These are phyloP conservation scores for Millerozyma acaciae DNA, from an alignment of 805 yeast species.

Conservation along the genomic window DNA sequence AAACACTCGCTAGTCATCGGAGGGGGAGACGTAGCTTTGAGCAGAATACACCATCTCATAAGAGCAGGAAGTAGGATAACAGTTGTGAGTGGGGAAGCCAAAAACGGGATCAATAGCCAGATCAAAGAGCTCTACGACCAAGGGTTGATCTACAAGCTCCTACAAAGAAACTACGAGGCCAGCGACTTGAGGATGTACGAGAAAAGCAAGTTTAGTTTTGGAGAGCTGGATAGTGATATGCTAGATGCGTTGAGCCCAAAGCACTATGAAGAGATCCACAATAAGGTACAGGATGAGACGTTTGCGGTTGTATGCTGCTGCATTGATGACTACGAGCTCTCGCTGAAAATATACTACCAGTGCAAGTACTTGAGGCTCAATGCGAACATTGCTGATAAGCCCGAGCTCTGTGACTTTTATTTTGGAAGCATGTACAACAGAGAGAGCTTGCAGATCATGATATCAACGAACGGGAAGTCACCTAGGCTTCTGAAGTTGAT, in stretches of 20 bases:
- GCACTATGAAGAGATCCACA: conserved; percentile 26
- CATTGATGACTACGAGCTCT: conserved; percentile 63
- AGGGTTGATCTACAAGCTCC: conserved; percentile 43
- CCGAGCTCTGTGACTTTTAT: conserved; percentile 79
- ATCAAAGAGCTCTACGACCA: conserved; percentile 20
- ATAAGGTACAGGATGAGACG: conserved; percentile 30
- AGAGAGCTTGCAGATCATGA: conserved; percentile 75
- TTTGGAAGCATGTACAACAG: conserved; percentile 75
- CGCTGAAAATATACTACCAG: conserved; percentile 53
- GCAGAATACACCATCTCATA: conserved; percentile 62
- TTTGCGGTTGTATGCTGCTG: conserved; percentile 72
- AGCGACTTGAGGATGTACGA: conserved; percentile 52
- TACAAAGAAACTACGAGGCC: conserved; percentile 41
- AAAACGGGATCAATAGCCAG: conserved; percentile 24
- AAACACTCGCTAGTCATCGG: conserved; percentile 71
- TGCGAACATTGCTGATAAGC: conserved; percentile 82
- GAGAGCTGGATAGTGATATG: neutral
- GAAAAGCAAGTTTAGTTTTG: conserved; percentile 4
- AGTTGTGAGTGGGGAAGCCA: conserved; percentile 46
- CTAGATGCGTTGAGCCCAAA: conserved; percentile 4
- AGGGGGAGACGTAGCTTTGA: conserved; percentile 72
- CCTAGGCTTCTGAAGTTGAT: conserved; percentile 63
- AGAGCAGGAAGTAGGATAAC: conserved; percentile 70
- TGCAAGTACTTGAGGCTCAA: conserved; percentile 45
- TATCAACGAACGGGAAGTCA: conserved; percentile 77